phyloP scores from a whole-genome alignment of 768 basidiomycete genomes.

The Steccherinum ochraceum region DNA sequence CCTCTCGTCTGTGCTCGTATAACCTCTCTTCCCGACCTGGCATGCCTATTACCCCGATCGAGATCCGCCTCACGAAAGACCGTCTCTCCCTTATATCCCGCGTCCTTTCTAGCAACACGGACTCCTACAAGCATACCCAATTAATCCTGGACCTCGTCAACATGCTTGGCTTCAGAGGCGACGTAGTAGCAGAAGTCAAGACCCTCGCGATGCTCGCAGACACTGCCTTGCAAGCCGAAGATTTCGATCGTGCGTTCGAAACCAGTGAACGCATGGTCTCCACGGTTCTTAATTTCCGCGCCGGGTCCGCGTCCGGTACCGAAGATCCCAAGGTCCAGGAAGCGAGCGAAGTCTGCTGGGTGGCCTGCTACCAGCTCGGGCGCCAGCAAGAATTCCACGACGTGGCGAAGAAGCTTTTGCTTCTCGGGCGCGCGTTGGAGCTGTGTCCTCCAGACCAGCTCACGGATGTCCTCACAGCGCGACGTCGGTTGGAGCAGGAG shows the following conservation, averaged over 20 bases:
- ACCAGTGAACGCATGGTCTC: constrained; percentile 68
- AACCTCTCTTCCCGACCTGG: constrained; percentile 72
- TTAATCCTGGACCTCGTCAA: constrained; percentile 85
- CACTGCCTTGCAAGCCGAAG: constrained; percentile 76
- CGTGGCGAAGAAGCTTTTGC: constrained; percentile 53
- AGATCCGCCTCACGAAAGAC: constrained; percentile 89
- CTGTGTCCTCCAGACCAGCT: constrained; percentile 81
- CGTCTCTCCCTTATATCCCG: constrained; percentile 81
- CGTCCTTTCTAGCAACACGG: constrained; percentile 76
- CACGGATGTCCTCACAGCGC: constrained; percentile 68
- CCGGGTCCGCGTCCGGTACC: constrained; percentile 19
- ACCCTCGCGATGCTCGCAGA: constrained; percentile 88
- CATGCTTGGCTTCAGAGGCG: constrained; percentile 77
- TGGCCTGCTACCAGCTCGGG: constrained; percentile 83
- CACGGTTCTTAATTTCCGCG: constrained; percentile 45
- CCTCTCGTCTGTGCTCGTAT: constrained; percentile 91
- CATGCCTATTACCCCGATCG: constrained; percentile 79
- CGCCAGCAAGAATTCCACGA: constrained; percentile 74
- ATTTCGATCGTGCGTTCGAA: constrained; percentile 70
- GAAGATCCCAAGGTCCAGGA: constrained; percentile 43
- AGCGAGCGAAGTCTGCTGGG: constrained; percentile 83
- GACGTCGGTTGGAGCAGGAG: constrained; percentile 70
- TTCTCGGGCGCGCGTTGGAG: constrained; percentile 79
- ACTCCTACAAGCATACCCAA: constrained; percentile 88
- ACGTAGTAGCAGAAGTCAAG: constrained; percentile 73